Base-by-base conservation (phyloP, 1,284 basidiomycete genomes). In the Rhodotorula sp. region DNA sequence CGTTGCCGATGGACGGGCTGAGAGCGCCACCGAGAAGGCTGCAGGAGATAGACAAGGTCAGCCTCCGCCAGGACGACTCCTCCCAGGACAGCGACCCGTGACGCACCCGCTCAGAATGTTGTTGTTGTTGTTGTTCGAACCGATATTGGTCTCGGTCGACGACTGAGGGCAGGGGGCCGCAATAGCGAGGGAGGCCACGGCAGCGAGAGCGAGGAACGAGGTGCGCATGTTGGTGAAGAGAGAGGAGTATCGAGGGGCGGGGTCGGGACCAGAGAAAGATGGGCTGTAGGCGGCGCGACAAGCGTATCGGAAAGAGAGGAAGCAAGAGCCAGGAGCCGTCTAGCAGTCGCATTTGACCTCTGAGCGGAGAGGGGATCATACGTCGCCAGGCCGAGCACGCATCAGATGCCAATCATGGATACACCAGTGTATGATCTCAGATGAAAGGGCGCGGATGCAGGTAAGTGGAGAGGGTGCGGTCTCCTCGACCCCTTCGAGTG, bases 111-210 rank as follows among this genome's bases (percentile, higher is more conserved):
- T 22, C 9, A 56, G 55, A 36, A 56, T 39, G 22, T 13, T 27
- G 57, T 59, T 59, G 39, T n/a, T 21, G 21, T 6, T 8, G 57
- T 59, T 59, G n/a, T 37, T 37, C 8, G 29, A 34, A 7, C 57
- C 60, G 25, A 61, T n/a, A 34, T 50, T 51, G 34, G 10, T 36
- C 32, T 21, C 34, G 19, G 15, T 17, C 21, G 27, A 48, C 25
- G 48, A 36, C 46, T 50, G 34, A 17, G 60, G 48, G 60, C 60
- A 61, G 12, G 60, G 60, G 9, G 60, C 60, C 4, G 60, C 60
- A 22, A n/a, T 34, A 27, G 50, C 60, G 60, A 61, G 60, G 34
- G 25, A 19, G 22, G 34, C 34, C 27, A 61, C 10, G 34, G 60
- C 60, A 22, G 37, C 34, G 48, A 61, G 29, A 27, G 60, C 34